Conservation (phyloP, 352 stramenopile genomes). For the Phytophthora quininea region DNA sequence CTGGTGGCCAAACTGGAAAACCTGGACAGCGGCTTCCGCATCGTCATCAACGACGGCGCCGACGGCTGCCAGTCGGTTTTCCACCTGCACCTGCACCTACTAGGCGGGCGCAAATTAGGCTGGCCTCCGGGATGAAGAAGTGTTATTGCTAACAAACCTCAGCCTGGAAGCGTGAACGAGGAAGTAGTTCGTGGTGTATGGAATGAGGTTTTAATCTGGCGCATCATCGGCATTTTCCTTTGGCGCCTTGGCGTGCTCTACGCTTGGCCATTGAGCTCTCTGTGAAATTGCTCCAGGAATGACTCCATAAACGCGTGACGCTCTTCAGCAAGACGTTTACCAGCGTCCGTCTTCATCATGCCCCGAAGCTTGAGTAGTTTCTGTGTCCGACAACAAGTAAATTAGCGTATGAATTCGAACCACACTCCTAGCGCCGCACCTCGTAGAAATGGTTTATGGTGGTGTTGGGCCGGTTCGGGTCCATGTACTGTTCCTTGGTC, state of each 20-base stretch:
- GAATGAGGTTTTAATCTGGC: too few relatives aligned
- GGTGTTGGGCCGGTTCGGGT: slow-evolving; percentile 60
- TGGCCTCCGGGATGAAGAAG: slow-evolving; percentile 90
- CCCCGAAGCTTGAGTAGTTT: slow-evolving; percentile 89
- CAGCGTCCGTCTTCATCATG: slow-evolving; percentile 88
- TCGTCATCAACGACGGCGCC: slow-evolving; percentile 98
- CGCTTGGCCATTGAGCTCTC: slow-evolving; percentile 64
- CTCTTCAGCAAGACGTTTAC: slow-evolving; percentile 75
- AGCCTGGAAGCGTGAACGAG: neutral
- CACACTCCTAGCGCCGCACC: slow-evolving; percentile 20
- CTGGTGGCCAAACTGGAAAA: slow-evolving; percentile 93
- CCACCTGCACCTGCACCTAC: slow-evolving; percentile 95
- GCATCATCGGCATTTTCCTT: too few relatives aligned
- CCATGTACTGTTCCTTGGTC: slow-evolving; percentile 86
- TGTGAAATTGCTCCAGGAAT: slow-evolving; percentile 85
- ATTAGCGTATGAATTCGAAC: too few relatives aligned
- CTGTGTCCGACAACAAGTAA: slow-evolving; percentile 17
- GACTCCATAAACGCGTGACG: slow-evolving; percentile 88
- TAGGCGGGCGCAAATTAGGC: slow-evolving; percentile 93
- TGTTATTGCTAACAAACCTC: neutral
- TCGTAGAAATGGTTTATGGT: slow-evolving; percentile 93
- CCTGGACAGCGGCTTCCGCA: slow-evolving; percentile 92
- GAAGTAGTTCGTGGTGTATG: neutral
- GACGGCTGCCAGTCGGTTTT: slow-evolving; percentile 92
- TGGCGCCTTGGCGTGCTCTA: slow-evolving; percentile 5